Conservation (phyloP, 805 yeast genomes). For the Spathaspora arborariae region DNA sequence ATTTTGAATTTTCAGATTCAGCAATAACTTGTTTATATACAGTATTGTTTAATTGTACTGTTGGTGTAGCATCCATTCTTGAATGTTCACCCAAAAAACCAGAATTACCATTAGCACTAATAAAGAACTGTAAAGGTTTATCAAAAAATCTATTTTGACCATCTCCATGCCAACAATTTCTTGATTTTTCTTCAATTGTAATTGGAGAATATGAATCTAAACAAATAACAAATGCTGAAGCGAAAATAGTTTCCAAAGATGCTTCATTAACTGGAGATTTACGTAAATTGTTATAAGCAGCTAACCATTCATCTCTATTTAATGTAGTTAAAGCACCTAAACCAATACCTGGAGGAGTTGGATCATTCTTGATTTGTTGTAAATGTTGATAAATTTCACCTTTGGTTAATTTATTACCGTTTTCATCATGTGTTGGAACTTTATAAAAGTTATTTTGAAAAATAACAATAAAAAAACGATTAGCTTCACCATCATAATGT, state of each 20-base stretch:
- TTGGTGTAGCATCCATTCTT: slow-evolving; percentile 97
- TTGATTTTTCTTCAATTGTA: slow-evolving; percentile 79
- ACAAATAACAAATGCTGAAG: slow-evolving; percentile 76
- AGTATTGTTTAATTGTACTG: slow-evolving; percentile 79
- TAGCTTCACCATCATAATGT: slow-evolving; percentile 43
- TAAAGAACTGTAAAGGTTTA: slow-evolving; percentile 83
- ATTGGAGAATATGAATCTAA: slow-evolving; percentile 72
- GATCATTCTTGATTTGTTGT: slow-evolving; percentile 41
- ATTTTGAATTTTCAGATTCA: slow-evolving; percentile 34
- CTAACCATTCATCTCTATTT: slow-evolving; percentile 80
- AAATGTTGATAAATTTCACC: slow-evolving; percentile 57
- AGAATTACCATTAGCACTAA: slow-evolving; percentile 77
- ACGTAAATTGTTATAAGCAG: slow-evolving; percentile 53
- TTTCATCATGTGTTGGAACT: slow-evolving; percentile 50
- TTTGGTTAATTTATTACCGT: slow-evolving; percentile 43
- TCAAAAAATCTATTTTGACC: slow-evolving; percentile 89
- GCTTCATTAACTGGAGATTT: slow-evolving; percentile 58
- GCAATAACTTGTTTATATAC: slow-evolving; percentile 51
- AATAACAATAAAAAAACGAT: slow-evolving; percentile 69
- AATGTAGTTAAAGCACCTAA: slow-evolving; percentile 79
- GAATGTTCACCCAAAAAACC: slow-evolving; percentile 97
- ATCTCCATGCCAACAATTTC: slow-evolving; percentile 92
- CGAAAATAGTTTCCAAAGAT: slow-evolving; percentile 64
- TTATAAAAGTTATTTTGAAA: slow-evolving; percentile 80
- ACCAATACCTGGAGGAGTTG: slow-evolving; percentile 45